A percentile compares a stretch with the other conserved stretches of the same genome.
Evolutionary conservation across 306 rosid genomes (phyloP).

Genomic region (Inga laurina): DNA sequence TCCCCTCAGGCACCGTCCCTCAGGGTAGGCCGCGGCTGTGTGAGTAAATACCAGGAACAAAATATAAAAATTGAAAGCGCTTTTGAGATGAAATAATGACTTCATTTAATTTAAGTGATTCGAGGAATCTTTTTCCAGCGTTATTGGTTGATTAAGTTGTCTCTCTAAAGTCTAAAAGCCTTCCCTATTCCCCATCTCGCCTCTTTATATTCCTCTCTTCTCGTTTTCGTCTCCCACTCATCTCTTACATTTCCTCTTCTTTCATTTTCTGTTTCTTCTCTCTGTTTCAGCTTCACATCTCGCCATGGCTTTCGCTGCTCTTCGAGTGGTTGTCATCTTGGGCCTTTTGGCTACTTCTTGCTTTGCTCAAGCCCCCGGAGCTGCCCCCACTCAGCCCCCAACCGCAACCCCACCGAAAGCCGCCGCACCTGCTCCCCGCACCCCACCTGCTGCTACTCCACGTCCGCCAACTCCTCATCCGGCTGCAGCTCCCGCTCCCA

Average conservation of each 20-base stretch:
- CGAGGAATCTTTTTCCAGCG: conserved; percentile 34
- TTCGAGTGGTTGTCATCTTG: conserved; percentile 53
- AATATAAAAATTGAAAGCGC: neutral
- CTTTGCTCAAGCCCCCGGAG: conserved; percentile 73
- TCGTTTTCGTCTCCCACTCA: conserved; percentile 1
- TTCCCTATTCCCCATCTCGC: neutral
- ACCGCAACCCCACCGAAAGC: conserved; percentile 35
- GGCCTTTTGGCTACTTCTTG: conserved; percentile 67
- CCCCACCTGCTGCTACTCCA: conserved; percentile 14
- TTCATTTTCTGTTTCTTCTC: neutral
- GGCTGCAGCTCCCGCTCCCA: neutral
- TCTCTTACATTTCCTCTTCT: neutral
- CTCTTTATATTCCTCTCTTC: conserved; percentile 33
- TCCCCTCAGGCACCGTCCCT: neutral
- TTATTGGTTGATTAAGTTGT: conserved; percentile 43
- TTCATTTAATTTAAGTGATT: conserved; percentile 2
- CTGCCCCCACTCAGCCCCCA: conserved; percentile 56
- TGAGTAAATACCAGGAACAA: too few relatives aligned
- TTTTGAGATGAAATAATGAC: neutral
- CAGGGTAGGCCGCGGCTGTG: too few relatives aligned
- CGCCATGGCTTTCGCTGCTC: conserved; percentile 47
- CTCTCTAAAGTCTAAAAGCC: neutral
- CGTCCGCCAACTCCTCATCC: neutral
- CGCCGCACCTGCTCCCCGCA: conserved; percentile 23
- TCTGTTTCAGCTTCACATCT: neutral